A percentile compares a stretch with the other conserved stretches of the same genome.
These are phyloP conservation scores for Suillus spraguei DNA, from an alignment of 768 basidiomycete genomes.

Conservation along the genomic window DNA sequence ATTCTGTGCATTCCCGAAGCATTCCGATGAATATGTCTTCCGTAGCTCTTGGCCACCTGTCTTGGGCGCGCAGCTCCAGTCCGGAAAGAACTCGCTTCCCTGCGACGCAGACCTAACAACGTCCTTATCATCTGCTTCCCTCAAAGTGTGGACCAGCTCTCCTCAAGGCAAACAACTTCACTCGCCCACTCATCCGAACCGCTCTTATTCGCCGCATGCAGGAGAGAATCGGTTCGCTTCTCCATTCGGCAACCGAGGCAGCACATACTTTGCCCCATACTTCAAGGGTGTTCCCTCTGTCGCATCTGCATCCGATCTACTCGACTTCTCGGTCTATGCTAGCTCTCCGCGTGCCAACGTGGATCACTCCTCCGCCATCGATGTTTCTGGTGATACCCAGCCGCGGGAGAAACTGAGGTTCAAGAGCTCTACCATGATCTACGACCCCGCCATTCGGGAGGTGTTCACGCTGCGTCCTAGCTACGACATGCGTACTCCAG, in stretches of 20 bases:
- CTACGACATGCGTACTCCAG: conserved; percentile 18
- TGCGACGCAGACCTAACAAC: not conserved
- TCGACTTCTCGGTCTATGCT: conserved; percentile 7
- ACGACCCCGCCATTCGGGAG: conserved; percentile 14
- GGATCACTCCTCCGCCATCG: not conserved
- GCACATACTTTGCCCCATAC: conserved; percentile 1
- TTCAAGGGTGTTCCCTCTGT: conserved; percentile 10
- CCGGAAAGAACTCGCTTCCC: not conserved
- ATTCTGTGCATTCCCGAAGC: not conserved
- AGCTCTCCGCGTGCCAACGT: not conserved
- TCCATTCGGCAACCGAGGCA: conserved; percentile 9
- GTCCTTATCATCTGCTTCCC: conserved; percentile 2
- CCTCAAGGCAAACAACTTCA: not conserved
- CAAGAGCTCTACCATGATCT: conserved; percentile 9
- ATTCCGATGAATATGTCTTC: not conserved
- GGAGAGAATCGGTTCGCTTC: conserved; percentile 5
- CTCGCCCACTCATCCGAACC: not conserved
- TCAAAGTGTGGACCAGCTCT: conserved; percentile 5
- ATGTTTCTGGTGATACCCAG: not conserved
- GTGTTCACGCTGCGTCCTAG: conserved; percentile 14
- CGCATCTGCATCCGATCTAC: conserved; percentile 11
- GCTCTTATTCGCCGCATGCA: not conserved
- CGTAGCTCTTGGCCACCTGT: conserved; percentile 1
- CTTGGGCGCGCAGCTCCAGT: not conserved
- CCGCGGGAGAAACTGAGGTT: not conserved